Base-by-base conservation (phyloP, 306 rosid genomes). In the Dicorynia guianensis region DNA sequence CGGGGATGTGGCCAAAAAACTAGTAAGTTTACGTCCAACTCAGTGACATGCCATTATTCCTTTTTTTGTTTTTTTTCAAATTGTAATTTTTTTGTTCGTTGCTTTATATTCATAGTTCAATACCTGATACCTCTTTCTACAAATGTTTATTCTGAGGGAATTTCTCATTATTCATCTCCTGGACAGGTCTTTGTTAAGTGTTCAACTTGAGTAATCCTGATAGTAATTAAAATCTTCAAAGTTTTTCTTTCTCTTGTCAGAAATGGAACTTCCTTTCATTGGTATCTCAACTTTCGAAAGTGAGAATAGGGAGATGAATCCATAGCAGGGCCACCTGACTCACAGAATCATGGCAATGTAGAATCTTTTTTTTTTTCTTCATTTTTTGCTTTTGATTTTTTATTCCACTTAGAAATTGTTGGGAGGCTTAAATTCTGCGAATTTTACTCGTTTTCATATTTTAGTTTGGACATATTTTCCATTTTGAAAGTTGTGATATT, bases 21-120 rank as follows among this genome's bases (percentile, higher is more conserved):
- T 68, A 46, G 18, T 55, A 62, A 71, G 36, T 63, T 71, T 63
- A 71, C 59, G 63, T 63, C 43, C 39, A 43, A 19, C 42, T 34
- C 46, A 4, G 36, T 71, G 8, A 63, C 34, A 17, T 36, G 14
- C 48, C 6, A 50, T n/a, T 35, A 9, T 36, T 14, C 61, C 20
- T 43, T 20, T 62, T 18, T 11, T 35, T 43, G 34, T 62, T 18
- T 11, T 35, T 43, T 43, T 34, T 15, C 11, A 71, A 70, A 78
- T 12, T 53, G 5, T 62, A 34, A 42, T 40, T 49, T 11, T 8
- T 9, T 44, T 72, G 48, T 58, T 30, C 9, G 33, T 5, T 59
- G 46, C 39, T 54, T 78, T 43, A 34, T 61, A 18, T 17, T 25
- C 30, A 13, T 48, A 61, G 58, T 10, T 49, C 58, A 49, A 18